Evolutionary conservation across 129 eudicot genomes (phyloP).

Genomic region (Flaveria bidentis): DNA sequence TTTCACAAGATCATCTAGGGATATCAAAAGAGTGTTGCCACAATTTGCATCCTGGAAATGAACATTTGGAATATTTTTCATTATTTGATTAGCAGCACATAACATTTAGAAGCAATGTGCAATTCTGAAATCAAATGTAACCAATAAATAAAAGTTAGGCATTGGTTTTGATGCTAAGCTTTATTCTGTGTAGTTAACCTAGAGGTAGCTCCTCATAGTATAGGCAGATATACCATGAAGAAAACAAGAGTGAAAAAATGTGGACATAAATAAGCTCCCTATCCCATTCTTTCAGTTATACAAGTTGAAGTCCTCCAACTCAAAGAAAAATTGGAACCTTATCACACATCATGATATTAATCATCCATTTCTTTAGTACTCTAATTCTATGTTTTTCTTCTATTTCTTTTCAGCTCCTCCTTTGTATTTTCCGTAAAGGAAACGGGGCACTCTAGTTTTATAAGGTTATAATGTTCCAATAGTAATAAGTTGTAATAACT

Average conservation of each 20-base stretch:
- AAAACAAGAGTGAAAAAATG: neutral
- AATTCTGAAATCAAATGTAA: neutral
- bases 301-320: slow-evolving; percentile 1
- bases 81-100: neutral
- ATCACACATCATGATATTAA: neutral
- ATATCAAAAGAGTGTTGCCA: slow-evolving; percentile 90
- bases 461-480: neutral
- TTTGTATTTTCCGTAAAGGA: neutral
- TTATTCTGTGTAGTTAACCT: neutral
- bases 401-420: neutral
- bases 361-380: neutral
- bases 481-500: neutral
- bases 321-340: slow-evolving; percentile 4
- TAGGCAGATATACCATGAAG: slow-evolving; percentile 6
- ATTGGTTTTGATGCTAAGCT: slow-evolving; percentile 16
- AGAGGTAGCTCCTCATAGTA: neutral
- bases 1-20: slow-evolving; percentile 89
- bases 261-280: neutral
- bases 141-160: slow-evolving; percentile 15
- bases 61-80: slow-evolving; percentile 25
- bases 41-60: slow-evolving; percentile 94
- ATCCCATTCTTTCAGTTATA: neutral
- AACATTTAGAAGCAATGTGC: slow-evolving; percentile 1
- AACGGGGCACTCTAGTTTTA: neutral
- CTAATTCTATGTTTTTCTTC: neutral